Conservation (phyloP, 1,139 yeast genomes). For the Pneumocystis canis region DNA sequence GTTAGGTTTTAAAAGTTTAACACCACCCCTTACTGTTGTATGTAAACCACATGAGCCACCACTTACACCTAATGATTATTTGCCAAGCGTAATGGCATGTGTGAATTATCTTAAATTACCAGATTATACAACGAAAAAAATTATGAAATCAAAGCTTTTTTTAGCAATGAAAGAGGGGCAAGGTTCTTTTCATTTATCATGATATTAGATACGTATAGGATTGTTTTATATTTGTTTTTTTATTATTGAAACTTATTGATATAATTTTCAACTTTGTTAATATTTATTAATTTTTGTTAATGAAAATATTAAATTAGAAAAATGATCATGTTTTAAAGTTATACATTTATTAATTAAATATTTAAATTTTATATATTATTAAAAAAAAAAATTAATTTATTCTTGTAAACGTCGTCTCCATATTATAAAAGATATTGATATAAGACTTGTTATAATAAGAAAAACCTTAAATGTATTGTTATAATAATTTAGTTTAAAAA, state of each 20-base stretch:
- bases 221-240: not conserved
- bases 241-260: not conserved
- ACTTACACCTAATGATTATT: constrained; percentile 57
- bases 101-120: constrained; percentile 89
- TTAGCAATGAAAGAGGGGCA: constrained; percentile 82
- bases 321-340: not conserved
- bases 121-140: constrained; percentile 47
- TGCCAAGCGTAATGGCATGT: constrained; percentile 98
- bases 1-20: constrained; percentile 52
- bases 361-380: not conserved
- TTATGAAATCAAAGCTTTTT: constrained; percentile 42
- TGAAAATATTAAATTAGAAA: not conserved
- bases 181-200: constrained; percentile 72
- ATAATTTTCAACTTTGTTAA: not conserved
- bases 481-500: not conserved
- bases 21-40: constrained; percentile 79
- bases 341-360: not conserved
- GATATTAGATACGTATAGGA: not conserved
- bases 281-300: not conserved
- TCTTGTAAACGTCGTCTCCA: not conserved
- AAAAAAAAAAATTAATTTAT: not conserved
- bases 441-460: not conserved
- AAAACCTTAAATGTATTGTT: not conserved
- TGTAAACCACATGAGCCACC: constrained; percentile 57
- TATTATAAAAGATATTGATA: not conserved